These are phyloP conservation scores for Auricularia sp. DNA, from an alignment of 768 basidiomycete species.

Conservation along the genomic window DNA sequence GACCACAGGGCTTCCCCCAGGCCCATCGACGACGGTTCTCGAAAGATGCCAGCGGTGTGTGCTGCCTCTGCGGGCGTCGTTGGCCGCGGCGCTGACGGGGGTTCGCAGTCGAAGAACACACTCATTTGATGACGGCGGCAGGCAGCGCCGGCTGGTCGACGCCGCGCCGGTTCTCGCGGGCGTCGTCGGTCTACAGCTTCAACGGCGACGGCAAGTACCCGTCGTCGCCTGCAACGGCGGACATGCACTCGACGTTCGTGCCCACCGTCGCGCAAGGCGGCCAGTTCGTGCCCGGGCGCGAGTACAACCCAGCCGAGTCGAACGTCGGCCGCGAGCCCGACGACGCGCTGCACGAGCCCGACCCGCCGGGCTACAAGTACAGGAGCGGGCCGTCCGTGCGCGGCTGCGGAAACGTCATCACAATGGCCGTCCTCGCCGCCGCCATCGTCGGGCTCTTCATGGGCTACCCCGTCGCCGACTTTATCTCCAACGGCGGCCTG, in stretches of 20 bases:
- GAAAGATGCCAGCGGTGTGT: too few species aligned
- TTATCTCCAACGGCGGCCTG: slow-evolving; percentile 34
- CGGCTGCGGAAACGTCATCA: slow-evolving; percentile 74
- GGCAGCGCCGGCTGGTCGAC: background rate
- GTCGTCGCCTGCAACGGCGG: background rate
- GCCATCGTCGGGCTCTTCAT: slow-evolving; percentile 77
- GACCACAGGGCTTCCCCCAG: too few species aligned
- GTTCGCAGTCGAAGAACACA: background rate
- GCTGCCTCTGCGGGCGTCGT: background rate
- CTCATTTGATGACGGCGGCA: background rate
- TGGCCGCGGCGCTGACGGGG: background rate
- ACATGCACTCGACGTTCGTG: background rate
- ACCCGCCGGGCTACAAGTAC: slow-evolving; percentile 38
- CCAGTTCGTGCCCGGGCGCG: background rate
- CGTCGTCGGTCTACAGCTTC: slow-evolving; percentile 1
- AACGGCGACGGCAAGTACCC: slow-evolving; percentile 4
- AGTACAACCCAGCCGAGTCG: slow-evolving; percentile 3
- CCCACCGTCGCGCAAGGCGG: background rate
- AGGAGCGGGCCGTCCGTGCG: slow-evolving; percentile 31
- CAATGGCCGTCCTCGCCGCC: slow-evolving; percentile 55
- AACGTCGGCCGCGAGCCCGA: slow-evolving; percentile 46
- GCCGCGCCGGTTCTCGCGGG: background rate
- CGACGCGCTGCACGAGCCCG: slow-evolving; percentile 83
- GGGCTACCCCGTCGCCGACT: slow-evolving; percentile 68
- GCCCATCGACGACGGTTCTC: too few species aligned